Evolutionary conservation across 192 early-diverging fungal species (phyloP), one percentile per base, ranked within the genome.

Genomic region (Mortierella claussenii): DNA sequence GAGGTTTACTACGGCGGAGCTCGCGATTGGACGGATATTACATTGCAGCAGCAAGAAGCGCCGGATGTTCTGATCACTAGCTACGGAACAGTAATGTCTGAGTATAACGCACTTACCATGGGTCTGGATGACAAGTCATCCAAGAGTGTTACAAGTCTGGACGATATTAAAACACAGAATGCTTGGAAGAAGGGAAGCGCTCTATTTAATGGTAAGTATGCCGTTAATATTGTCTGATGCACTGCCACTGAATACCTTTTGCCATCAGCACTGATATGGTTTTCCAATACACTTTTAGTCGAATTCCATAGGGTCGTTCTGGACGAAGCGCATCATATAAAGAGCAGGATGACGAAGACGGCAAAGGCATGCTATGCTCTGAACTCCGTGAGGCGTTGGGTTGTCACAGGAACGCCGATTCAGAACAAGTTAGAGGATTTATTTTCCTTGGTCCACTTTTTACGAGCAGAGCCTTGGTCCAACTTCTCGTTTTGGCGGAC

Each of bases 251-350:
- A 40, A 40, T 40, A 40, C 37, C 37, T 40, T 40, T 10, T 40
- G 37, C 37, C 37, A 40, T 40, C 13, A 7, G 7, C 13, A 40
- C 13, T 40, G 7, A 10, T 40, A 10, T 40, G 7, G 13, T 40
- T 40, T 40, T 13, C 13, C 13, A 10, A 10, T 40, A 40, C 37
- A 10, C 13, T 40, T 40, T 68, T 80, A 7, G 82, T 96, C 3
- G 85, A 93, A 40, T 98, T 94, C 89, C 87, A 90, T 65, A 82
- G 97, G 33, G 83, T 96, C 15, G 89, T 98, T n/a, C 70, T 98
- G 33, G 96, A 98, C 60, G 96, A 98, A 75, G 96, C 96, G 0
- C 96, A 98, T 78, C 86, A 89, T 20, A 97, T 98, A 61, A 97
- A 97, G 58, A 91, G 92, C 60, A 79, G 88, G 10, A 82, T 82